Evolutionary conservation across 2,329 filamentous ascomycete species (phyloP).

Genomic region (Cylindrodendrum hubeiense): DNA sequence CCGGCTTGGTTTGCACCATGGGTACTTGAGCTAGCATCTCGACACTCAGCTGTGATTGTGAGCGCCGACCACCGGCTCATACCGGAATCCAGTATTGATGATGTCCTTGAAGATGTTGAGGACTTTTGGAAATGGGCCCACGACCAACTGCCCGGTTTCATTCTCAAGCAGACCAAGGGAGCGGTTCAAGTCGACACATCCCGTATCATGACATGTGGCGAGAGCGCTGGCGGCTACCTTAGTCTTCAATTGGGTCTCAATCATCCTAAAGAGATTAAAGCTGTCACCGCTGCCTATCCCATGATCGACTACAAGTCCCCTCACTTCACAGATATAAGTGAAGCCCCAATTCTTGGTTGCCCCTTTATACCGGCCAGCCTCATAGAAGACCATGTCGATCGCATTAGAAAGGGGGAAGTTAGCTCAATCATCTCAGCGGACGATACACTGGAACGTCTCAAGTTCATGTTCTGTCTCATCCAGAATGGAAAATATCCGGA

Average conservation of each 20-base stretch:
- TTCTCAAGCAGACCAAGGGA: too few species aligned
- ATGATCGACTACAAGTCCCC: constrained; percentile 5
- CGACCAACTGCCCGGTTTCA: background rate
- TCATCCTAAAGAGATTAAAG: constrained; percentile 3
- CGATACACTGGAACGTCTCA: background rate
- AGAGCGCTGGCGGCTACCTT: constrained; percentile 15
- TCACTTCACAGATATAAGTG: background rate
- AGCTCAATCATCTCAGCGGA: constrained; percentile 3
- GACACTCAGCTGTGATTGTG: constrained; percentile 12
- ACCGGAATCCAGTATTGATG: constrained; percentile 3
- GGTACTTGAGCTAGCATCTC: constrained; percentile 10
- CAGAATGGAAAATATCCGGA: constrained; percentile 5
- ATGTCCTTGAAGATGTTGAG: constrained; percentile 11
- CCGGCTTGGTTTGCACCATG: constrained; percentile 14
- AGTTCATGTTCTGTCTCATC: constrained; percentile 1
- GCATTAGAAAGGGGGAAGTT: background rate
- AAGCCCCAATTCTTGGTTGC: background rate
- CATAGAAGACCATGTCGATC: background rate
- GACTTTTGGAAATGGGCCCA: constrained; percentile 12
- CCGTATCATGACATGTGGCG: constrained; percentile 4
- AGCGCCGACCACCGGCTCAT: constrained; percentile 6
- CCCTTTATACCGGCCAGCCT: background rate
- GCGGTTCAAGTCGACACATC: constrained; percentile 8
- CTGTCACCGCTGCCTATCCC: constrained; percentile 13
- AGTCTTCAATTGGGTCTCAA: constrained; percentile 12